Percentiles rank a stretch among this genome's conserved stretches.
phyloP scores from a whole-genome alignment of 352 stramenopile genomes.

The Phytophthora vignae region DNA sequence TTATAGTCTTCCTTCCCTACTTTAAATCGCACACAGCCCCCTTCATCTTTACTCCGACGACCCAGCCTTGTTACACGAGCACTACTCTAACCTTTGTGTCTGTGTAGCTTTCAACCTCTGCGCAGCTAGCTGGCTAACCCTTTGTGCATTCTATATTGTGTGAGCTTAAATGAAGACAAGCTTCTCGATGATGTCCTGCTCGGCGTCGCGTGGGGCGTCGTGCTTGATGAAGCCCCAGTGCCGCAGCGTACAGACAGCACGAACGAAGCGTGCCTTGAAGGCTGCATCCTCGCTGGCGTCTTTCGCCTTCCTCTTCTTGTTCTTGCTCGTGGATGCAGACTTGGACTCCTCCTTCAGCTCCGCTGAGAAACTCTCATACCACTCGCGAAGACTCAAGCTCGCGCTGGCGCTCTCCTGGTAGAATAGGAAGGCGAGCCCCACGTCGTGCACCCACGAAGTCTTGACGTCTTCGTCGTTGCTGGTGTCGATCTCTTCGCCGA shows the following conservation, averaged over 20 bases:
- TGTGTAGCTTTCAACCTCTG: not conserved
- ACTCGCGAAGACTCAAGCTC: slow-evolving; percentile 69
- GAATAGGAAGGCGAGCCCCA: slow-evolving; percentile 73
- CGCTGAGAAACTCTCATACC: slow-evolving; percentile 68
- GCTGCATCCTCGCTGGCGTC: slow-evolving; percentile 29
- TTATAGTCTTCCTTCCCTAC: slow-evolving; percentile 52
- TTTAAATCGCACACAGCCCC: slow-evolving; percentile 45
- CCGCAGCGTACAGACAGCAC: slow-evolving; percentile 69
- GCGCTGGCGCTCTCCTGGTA: slow-evolving; percentile 75
- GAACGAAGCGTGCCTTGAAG: slow-evolving; percentile 73
- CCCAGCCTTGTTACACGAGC: not conserved
- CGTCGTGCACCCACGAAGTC: slow-evolving; percentile 59
- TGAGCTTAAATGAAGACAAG: slow-evolving; percentile 74
- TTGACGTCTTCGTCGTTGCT: slow-evolving; percentile 25
- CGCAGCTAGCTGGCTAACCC: not conserved
- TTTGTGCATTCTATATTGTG: not conserved
- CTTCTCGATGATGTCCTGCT: slow-evolving; percentile 79
- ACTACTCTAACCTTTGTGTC: not conserved
- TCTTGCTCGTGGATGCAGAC: not conserved
- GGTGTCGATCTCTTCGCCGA: slow-evolving; percentile 25
- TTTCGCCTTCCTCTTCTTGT: slow-evolving; percentile 29
- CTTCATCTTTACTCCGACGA: slow-evolving; percentile 16
- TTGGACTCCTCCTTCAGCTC: slow-evolving; percentile 43
- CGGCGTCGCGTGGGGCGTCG: slow-evolving; percentile 44
- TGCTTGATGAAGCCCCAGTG: slow-evolving; percentile 77